Conservation (phyloP, 2,329 filamentous ascomycete genomes). For the Magnaporthiopsis rhizophila region DNA sequence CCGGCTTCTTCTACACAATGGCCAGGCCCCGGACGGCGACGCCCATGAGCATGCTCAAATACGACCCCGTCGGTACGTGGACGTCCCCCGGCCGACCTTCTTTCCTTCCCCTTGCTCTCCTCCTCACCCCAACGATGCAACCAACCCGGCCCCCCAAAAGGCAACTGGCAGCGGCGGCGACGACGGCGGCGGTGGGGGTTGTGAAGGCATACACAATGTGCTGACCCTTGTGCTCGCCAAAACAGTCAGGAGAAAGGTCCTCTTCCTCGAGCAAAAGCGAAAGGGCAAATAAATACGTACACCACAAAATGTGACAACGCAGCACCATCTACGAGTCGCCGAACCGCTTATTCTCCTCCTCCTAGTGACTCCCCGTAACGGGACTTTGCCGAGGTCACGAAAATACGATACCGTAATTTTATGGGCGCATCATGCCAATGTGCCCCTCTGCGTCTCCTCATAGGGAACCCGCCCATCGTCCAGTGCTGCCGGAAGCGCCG, state of each 20-base stretch:
- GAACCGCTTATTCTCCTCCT: not conserved
- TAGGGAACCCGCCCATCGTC: not conserved
- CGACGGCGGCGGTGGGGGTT: no score
- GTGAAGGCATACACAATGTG: not conserved
- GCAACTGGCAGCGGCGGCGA: no score
- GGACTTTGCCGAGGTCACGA: not conserved
- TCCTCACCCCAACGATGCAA: not conserved
- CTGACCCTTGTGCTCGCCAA: not conserved
- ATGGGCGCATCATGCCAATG: not conserved
- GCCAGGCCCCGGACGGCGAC: conserved; percentile 70
- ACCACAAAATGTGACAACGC: not conserved
- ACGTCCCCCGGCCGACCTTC: not conserved
- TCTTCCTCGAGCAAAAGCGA: conserved; percentile 91
- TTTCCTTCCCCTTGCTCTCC: not conserved
- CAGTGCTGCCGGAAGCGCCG: not conserved
- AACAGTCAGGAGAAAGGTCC: conserved; percentile 83
- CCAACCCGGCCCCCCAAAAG: no score
- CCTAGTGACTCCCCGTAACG: not conserved
- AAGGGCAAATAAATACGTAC: conserved; percentile 34
- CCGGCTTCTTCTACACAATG: conserved; percentile 92
- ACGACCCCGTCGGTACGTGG: conserved; percentile 81
- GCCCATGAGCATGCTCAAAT: conserved; percentile 96
- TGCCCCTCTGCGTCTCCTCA: not conserved
- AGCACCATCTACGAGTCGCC: not conserved
- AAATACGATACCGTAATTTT: not conserved